Evolutionary conservation across 2,329 filamentous ascomycete genomes (phyloP), one percentile per base, ranked within the genome.

Genomic region (Colletotrichum lindemuthianum): DNA sequence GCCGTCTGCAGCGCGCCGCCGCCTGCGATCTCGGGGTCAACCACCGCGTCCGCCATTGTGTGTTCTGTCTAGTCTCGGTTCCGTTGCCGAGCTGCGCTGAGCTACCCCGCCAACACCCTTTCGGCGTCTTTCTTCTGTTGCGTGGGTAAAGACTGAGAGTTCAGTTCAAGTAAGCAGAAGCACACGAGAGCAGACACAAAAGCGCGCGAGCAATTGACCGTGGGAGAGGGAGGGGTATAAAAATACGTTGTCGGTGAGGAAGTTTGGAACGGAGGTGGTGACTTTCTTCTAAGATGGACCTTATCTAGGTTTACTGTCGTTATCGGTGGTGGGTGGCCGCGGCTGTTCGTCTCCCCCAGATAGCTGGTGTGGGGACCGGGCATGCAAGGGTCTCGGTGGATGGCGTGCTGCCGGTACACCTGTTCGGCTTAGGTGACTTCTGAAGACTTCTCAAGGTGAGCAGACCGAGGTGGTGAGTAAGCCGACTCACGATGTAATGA

Each of bases 1-100:
- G 89, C 82, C 53, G 91, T 91, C 74, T 90, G 87, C 70, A 83
- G 69, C 32, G 77, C 79, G 59, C 78, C 75, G 66, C 73, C 75
- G 51, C 66, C 40, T 36, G 12, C 39, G 37, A 61, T 52, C 47
- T 65, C 63, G 52, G 63, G 63, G 15, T 65, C 63, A 41, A 65
- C 47, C 24, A 16, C 63, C 13, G 63, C 59, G 59, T 65, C 59
- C 47, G 63, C 63, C 63, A 65, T 65, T 41, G 34, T 50, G 13
- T 47, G 34, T 39, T 41, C 32, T 15, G 32, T 54, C 33, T 36
- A 32, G 24, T 24, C 24, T 24, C 24, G 24, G 24, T 24, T 24
- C 24, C 24, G 24, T 24, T 24, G 24, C 24, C 24, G 24, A 24
- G 24, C 24, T 24, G 24, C 24, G 24, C 24, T 24, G 34, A 49